Evolutionary conservation across 2,329 filamentous ascomycete species (phyloP).

Genomic region (Fusarium irregulare): DNA sequence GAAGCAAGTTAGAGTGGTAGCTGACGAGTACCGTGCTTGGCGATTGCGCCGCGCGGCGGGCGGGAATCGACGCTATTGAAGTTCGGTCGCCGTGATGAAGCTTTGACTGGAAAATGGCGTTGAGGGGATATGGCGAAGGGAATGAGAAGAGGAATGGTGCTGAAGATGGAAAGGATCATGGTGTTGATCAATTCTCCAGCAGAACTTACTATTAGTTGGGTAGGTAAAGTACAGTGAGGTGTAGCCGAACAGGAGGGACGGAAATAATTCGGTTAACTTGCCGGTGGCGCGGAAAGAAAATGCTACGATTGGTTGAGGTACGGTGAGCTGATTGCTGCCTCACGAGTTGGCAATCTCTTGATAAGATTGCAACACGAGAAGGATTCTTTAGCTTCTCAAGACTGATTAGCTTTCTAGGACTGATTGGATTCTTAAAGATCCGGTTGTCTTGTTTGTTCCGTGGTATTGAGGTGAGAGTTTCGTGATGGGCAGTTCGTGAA

Average conservation of each 20-base stretch:
- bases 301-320: background rate
- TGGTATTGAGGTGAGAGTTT: too few species aligned
- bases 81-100: background rate
- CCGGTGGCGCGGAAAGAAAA: background rate
- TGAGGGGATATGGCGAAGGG: background rate
- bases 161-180: too few species aligned
- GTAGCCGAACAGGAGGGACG: background rate
- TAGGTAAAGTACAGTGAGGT: background rate
- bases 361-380: background rate
- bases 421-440: too few species aligned
- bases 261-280: background rate
- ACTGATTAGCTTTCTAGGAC: too few species aligned
- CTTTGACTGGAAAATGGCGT: background rate
- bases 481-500: too few species aligned
- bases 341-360: background rate
- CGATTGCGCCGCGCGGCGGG: conserved; percentile 3
- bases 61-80: background rate
- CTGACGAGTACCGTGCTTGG: background rate
- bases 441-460: too few species aligned
- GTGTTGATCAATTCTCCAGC: background rate
- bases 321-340: background rate
- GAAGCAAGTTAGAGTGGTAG: background rate
- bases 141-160: background rate
- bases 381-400: background rate
- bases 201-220: background rate